These are phyloP conservation scores for Aspergillus sp. DNA, from an alignment of 2,329 filamentous ascomycete genomes.

Conservation along the genomic window DNA sequence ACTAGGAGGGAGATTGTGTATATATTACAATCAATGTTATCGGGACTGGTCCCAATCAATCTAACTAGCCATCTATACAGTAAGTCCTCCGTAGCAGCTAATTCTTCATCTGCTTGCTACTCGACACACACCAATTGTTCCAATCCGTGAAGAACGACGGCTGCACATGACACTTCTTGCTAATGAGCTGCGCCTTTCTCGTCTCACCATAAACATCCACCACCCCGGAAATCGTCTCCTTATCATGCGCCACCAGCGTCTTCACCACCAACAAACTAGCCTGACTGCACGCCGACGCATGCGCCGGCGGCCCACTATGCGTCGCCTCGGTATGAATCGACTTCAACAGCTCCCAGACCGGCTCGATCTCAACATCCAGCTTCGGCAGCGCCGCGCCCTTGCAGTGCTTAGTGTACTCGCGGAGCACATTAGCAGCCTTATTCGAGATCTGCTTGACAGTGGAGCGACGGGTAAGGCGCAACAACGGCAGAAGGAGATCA, in stretches of 20 bases:
- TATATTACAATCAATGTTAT: neutral
- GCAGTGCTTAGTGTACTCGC: constrained; percentile 69
- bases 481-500: constrained; percentile 71
- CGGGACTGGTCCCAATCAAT: neutral
- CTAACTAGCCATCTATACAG: neutral
- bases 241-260: constrained; percentile 49
- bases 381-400: constrained; percentile 50
- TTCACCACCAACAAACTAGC: constrained; percentile 50
- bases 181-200: constrained; percentile 60
- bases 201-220: constrained; percentile 67
- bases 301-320: constrained; percentile 62
- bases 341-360: constrained; percentile 60
- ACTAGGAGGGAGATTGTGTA: neutral
- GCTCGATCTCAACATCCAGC: constrained; percentile 45
- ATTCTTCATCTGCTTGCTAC: constrained; percentile 45
- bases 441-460: constrained; percentile 72
- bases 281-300: constrained; percentile 72
- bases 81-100: constrained; percentile 15
- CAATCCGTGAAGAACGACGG: constrained; percentile 70
- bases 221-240: constrained; percentile 56
- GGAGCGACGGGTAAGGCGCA: constrained; percentile 76
- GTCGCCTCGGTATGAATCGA: constrained; percentile 67
- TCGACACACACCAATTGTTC: constrained; percentile 67
- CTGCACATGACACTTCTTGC: constrained; percentile 62
- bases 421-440: constrained; percentile 72